These are phyloP conservation scores for Amphichorda felina DNA, from an alignment of 2,329 filamentous ascomycete species.

Conservation along the genomic window DNA sequence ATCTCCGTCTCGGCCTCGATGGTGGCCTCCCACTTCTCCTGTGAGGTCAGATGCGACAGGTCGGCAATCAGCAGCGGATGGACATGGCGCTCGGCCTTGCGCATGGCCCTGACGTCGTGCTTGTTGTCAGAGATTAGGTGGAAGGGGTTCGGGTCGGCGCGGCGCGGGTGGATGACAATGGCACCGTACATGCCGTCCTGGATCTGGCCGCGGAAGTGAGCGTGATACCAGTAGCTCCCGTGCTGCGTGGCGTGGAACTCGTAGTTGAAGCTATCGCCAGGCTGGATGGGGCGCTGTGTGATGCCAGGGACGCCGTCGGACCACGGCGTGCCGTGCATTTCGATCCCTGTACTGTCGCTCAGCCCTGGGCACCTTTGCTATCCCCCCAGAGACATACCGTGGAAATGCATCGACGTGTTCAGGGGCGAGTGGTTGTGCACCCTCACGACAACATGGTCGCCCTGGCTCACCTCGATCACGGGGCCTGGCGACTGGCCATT, in stretches of 20 bases:
- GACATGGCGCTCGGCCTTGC: constrained; percentile 32
- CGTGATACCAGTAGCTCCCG: constrained; percentile 51
- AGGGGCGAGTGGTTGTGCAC: constrained; percentile 34
- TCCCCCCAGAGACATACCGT: constrained; percentile 20
- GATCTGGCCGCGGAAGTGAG: constrained; percentile 41
- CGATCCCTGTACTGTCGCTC: constrained; percentile 22
- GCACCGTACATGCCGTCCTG: constrained; percentile 49
- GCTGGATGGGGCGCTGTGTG: constrained; percentile 36
- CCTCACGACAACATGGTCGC: constrained; percentile 31
- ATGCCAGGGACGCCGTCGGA: constrained; percentile 49
- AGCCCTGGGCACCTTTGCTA: neutral
- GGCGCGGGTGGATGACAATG: constrained; percentile 33
- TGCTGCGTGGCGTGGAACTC: constrained; percentile 41
- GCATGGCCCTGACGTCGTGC: constrained; percentile 33
- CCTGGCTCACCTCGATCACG: constrained; percentile 38
- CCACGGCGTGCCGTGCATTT: constrained; percentile 42
- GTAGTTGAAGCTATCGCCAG: constrained; percentile 36
- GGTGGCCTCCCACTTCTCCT: constrained; percentile 30
- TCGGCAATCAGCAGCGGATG: constrained; percentile 42
- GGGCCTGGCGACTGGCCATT: constrained; percentile 54
- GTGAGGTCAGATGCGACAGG: constrained; percentile 40
- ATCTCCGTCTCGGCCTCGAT: constrained; percentile 31
- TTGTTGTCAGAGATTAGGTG: constrained; percentile 40
- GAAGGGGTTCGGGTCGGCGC: constrained; percentile 28
- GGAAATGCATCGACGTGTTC: constrained; percentile 36